phyloP scores from a whole-genome alignment of 352 stramenopile species.

The Phytophthora ramorum region DNA sequence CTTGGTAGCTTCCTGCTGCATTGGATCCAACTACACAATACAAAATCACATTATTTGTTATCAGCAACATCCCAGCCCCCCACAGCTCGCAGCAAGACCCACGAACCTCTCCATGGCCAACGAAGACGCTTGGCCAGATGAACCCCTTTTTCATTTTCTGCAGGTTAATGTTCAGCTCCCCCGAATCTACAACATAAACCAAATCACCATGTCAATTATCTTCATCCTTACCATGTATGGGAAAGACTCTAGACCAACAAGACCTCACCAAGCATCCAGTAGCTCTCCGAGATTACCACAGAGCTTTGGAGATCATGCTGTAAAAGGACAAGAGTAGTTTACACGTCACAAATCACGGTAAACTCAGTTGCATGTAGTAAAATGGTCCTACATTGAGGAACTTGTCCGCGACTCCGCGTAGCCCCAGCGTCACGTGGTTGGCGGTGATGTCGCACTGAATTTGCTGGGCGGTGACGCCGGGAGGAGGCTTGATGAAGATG shows the following conservation, averaged over 20 bases:
- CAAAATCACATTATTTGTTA: not conserved
- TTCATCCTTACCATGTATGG: not conserved
- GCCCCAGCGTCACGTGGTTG: conserved; percentile 90
- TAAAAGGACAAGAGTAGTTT: not conserved
- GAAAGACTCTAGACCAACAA: not conserved
- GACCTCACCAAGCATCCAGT: conserved; percentile 93
- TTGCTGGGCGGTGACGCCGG: conserved; percentile 77
- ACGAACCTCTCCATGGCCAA: conserved; percentile 81
- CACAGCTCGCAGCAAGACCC: not conserved
- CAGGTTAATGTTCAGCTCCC: conserved; percentile 93
- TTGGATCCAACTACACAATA: conserved; percentile 79
- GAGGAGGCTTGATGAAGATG: conserved; percentile 94
- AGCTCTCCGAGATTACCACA: conserved; percentile 95
- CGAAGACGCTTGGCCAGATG: conserved; percentile 93
- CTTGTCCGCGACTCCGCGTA: conserved; percentile 88
- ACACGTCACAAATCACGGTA: not conserved
- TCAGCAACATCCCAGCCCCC: not conserved
- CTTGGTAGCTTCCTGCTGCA: conserved; percentile 94
- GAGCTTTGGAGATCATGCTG: conserved; percentile 92
- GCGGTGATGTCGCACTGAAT: conserved; percentile 92
- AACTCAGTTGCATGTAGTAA: not conserved
- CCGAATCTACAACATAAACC: conserved; percentile 57
- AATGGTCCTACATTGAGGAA: conserved; percentile 90
- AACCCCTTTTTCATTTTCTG: conserved; percentile 97
- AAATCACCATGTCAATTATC: not conserved